A percentile compares a stretch with the other conserved stretches of the same genome.
These are phyloP conservation scores for Geoglossum cookeanum DNA, from an alignment of 2,329 filamentous ascomycete genomes.

Conservation along the genomic window DNA sequence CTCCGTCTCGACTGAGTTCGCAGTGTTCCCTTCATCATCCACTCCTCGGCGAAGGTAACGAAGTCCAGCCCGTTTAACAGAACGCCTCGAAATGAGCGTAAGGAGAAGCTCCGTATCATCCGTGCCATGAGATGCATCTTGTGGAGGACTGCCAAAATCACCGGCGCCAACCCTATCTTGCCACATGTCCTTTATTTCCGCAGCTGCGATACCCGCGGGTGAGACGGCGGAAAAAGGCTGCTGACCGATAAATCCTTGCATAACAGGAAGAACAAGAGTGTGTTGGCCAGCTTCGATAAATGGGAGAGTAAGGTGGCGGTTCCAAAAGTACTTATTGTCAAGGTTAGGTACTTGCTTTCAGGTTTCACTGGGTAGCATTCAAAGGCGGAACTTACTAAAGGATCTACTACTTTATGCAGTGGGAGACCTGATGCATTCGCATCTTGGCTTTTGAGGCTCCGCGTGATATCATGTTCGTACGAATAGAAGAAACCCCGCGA, in stretches of 20 bases:
- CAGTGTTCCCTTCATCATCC: slow-evolving; percentile 72
- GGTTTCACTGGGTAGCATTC: not conserved
- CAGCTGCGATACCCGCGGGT: too few species aligned
- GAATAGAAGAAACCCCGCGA: slow-evolving; percentile 85
- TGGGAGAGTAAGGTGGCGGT: slow-evolving; percentile 50
- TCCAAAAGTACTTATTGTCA: slow-evolving; percentile 62
- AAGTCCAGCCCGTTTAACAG: slow-evolving; percentile 66
- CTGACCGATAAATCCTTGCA: slow-evolving; percentile 92
- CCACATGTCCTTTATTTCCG: not conserved
- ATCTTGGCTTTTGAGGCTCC: slow-evolving; percentile 30
- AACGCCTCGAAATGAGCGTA: slow-evolving; percentile 83
- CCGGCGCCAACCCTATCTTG: not conserved
- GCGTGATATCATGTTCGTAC: slow-evolving; percentile 83
- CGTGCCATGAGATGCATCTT: slow-evolving; percentile 25
- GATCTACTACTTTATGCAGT: slow-evolving; percentile 54
- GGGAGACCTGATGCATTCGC: slow-evolving; percentile 31
- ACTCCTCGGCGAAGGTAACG: slow-evolving; percentile 80
- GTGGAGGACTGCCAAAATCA: slow-evolving; percentile 3
- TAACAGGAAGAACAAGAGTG: slow-evolving; percentile 55
- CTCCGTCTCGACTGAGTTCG: slow-evolving; percentile 88
- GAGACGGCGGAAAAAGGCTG: slow-evolving; percentile 46
- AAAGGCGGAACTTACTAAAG: slow-evolving; percentile 27
- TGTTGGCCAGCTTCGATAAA: slow-evolving; percentile 60
- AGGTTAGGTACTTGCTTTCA: not conserved
- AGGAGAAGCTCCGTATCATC: slow-evolving; percentile 42